Percentiles rank a stretch among this genome's conserved stretches.
phyloP scores from a whole-genome alignment of 73 alveolate genomes.

The Effrenium voratum region DNA sequence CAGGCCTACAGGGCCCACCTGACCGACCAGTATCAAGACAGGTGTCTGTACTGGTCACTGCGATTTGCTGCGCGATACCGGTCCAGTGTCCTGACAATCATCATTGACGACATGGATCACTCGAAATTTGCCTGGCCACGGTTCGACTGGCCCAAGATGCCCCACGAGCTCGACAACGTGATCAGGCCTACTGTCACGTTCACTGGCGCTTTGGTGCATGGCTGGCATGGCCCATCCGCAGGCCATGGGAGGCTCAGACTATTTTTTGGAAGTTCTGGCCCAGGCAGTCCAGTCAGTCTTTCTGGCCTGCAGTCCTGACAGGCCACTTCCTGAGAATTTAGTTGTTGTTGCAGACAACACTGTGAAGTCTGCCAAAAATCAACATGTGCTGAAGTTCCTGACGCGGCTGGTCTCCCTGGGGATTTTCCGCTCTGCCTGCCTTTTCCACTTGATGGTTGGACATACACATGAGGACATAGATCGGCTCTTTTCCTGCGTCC shows the following conservation, averaged over 20 bases:
- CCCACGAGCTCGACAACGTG: background rate
- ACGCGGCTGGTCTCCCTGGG: background rate
- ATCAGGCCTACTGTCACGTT: background rate
- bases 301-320: background rate
- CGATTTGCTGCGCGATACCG: background rate
- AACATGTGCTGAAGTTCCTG: background rate
- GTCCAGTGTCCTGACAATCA: background rate
- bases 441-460: constrained; percentile 25
- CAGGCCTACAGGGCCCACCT: background rate
- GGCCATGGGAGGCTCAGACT: background rate
- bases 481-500: background rate
- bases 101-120: background rate
- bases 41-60: background rate
- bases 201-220: background rate
- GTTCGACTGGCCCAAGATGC: background rate
- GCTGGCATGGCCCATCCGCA: background rate
- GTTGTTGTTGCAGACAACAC: constrained; percentile 51
- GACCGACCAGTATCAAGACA: background rate
- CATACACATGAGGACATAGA: no score
- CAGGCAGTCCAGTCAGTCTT: background rate
- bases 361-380: background rate
- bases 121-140: background rate
- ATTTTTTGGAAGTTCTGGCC: constrained; percentile 3
- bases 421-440: background rate
- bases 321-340: background rate